Base-by-base conservation (phyloP, 1,284 basidiomycete species). In the Microbotryomycetes sp. region DNA sequence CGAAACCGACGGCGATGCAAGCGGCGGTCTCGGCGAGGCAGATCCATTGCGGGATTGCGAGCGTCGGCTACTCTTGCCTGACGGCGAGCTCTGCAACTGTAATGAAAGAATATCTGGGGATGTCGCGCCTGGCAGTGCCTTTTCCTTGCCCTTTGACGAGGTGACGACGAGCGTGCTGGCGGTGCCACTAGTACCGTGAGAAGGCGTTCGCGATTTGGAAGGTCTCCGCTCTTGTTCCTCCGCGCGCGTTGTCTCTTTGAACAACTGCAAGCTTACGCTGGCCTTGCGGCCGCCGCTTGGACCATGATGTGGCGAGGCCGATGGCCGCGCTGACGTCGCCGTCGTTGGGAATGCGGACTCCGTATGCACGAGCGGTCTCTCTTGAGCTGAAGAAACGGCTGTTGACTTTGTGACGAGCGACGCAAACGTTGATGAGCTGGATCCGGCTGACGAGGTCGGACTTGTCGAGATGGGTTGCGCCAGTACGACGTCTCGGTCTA, bases 191-290 rank as follows among this genome's bases (percentile, higher is more conserved):
- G 1, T 31, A 31, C 28, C 29, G 50, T 29, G 15, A 11, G 50
- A 52, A 24, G 50, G 23, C 0, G 29, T 45, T 23, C 45, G 35
- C 2, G 35, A 5, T 29, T 28, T 64, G 52, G 46, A 57, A 59
- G 9, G 62, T 59, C 16, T 54, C 35, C 35, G 52, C 52, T 54
- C 48, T 45, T 35, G 54, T 18, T 27, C 55, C 16, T 51, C 52
- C 27, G 45, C 56, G 45, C 52, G 24, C 52, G 61, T 56, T 52
- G 70, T 66, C 51, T 68, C 63, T 45, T 71, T 71, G 64, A 71
- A 71, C 11, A 71, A 65, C 58, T 71, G 65, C 26, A 71, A 52
- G 31, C 64, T 63, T 45, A 70, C 70, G 45, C 61, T 64, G 2
- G 70, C 70, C 53, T 71, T 71, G 46, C 70, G 55, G 26, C 67